phyloP scores from a whole-genome alignment of 225 moss, liverwort and hornwort genomes.

The Climacium dendroides region DNA sequence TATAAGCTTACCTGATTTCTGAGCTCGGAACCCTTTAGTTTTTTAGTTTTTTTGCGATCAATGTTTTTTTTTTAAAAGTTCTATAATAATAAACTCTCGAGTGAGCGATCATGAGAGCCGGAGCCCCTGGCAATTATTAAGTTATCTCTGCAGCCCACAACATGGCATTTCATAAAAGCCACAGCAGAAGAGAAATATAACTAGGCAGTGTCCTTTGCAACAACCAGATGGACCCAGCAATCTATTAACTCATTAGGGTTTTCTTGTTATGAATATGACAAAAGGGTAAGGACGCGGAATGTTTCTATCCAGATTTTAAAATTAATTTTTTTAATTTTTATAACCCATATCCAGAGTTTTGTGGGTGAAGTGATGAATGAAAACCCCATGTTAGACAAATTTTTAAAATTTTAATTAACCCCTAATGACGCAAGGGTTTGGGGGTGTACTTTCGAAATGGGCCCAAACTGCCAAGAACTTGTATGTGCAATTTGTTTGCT shows the following conservation, averaged over 20 bases:
- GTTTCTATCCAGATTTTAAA: neutral
- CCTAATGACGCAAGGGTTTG: too few relatives aligned
- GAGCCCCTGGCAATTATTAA: neutral
- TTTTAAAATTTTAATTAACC: neutral
- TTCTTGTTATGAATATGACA: neutral
- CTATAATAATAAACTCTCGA: neutral
- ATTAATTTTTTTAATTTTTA: too few relatives aligned
- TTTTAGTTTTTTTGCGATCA: neutral
- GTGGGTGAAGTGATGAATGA: too few relatives aligned
- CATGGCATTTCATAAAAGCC: neutral
- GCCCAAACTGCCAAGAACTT: too few relatives aligned
- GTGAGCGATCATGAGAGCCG: neutral
- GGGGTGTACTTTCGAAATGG: too few relatives aligned
- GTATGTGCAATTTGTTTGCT: too few relatives aligned
- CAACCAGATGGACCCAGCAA: neutral
- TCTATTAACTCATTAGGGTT: neutral
- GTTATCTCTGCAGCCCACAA: neutral
- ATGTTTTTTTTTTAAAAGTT: neutral
- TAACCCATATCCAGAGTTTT: too few relatives aligned
- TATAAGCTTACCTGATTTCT: neutral
- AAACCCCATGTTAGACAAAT: too few relatives aligned
- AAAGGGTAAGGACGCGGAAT: neutral
- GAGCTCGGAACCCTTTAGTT: fast-evolving
- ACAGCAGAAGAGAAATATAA: neutral
- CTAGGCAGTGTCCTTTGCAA: neutral